phyloP scores from a whole-genome alignment of 1,139 yeast genomes.

The Schizosaccharomyces versatilis region DNA sequence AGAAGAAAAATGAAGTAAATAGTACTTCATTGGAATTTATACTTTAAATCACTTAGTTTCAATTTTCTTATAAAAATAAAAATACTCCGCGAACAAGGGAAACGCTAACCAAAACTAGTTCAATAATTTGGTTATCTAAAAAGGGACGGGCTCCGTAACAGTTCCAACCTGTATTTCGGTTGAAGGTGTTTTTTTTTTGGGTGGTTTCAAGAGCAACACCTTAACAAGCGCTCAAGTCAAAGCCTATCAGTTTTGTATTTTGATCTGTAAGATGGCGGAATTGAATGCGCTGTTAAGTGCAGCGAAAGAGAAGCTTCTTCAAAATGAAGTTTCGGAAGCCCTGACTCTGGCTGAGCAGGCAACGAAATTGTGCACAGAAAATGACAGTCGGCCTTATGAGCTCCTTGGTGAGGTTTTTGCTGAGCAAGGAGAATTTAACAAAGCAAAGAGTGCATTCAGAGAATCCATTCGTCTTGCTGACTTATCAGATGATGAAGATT shows the following conservation, averaged over 20 bases:
- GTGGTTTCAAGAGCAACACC: no score
- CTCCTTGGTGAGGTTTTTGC: conserved; percentile 1
- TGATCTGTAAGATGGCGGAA: background rate
- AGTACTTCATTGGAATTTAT: conserved; percentile 16
- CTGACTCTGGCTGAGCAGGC: background rate
- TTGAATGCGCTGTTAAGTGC: background rate
- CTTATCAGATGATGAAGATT: conserved; percentile 18
- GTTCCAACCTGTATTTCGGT: no score
- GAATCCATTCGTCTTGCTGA: background rate
- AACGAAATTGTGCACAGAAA: background rate
- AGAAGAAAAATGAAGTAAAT: conserved; percentile 65
- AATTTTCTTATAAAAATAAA: no score
- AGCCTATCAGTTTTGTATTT: no score
- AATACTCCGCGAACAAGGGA: no score
- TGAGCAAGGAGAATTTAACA: background rate
- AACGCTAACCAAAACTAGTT: no score
- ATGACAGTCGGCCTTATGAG: background rate
- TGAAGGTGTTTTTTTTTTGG: no score
- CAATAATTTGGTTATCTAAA: no score
- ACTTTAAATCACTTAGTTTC: no score
- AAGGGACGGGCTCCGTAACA: no score
- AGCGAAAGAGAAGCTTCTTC: conserved; percentile 12
- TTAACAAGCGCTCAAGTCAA: no score
- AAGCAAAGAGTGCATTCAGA: background rate
- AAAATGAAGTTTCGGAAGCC: conserved; percentile 7